Evolutionary conservation across 2,329 filamentous ascomycete species (phyloP).

Genomic region (Colletotrichum caudatum): DNA sequence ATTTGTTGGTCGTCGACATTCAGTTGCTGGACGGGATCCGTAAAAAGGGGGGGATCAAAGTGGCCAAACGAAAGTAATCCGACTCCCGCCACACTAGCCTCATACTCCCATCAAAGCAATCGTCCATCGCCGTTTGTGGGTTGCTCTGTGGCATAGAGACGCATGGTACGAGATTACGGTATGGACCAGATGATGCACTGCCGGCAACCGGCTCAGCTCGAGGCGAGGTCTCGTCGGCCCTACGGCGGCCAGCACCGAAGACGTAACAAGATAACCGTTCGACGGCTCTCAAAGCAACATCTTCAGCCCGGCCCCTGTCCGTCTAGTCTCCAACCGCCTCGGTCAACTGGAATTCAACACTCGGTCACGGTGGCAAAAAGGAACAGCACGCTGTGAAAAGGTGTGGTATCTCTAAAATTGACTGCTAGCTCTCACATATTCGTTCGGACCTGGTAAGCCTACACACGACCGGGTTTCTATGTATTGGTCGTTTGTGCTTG

Average conservation of each 20-base stretch:
- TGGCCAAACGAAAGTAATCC: background rate
- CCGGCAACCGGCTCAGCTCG: background rate
- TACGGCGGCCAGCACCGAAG: background rate
- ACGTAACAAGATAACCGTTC: background rate
- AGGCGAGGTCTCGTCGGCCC: background rate
- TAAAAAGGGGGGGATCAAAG: background rate
- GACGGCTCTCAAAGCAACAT: background rate
- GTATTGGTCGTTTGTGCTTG: background rate
- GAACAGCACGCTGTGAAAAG: background rate
- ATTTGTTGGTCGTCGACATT: background rate
- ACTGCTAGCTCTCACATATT: background rate
- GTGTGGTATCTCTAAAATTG: background rate
- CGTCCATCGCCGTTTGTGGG: background rate
- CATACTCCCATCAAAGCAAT: background rate
- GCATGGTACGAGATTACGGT: background rate
- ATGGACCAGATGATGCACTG: too few relatives aligned
- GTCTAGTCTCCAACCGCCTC: background rate
- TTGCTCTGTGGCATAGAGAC: background rate
- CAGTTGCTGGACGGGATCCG: background rate
- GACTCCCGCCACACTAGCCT: background rate
- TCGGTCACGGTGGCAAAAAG: background rate
- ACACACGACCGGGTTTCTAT: constrained; percentile 32
- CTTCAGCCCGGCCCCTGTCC: background rate
- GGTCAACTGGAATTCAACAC: background rate
- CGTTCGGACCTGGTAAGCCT: constrained; percentile 3